A percentile compares a stretch with the other conserved stretches of the same genome.
These are phyloP conservation scores for Aspergillus oerlinghausenensis DNA, from an alignment of 2,329 filamentous ascomycete species.

Conservation along the genomic window DNA sequence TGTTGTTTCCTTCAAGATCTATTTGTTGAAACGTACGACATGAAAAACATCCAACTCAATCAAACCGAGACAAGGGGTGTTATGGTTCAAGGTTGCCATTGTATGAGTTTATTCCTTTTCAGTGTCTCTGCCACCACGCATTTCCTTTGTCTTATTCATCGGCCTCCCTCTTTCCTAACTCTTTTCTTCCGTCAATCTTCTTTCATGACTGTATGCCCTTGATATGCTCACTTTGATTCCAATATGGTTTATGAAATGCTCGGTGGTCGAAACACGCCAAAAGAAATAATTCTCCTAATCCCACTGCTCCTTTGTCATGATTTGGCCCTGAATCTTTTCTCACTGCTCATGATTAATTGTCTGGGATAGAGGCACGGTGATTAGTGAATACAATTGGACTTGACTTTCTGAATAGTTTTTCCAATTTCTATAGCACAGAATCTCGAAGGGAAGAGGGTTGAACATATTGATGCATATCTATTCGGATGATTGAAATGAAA, in stretches of 20 bases:
- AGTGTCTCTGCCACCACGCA: slow-evolving; percentile 4
- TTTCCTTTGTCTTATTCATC: slow-evolving; percentile 1
- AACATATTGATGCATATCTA: background rate
- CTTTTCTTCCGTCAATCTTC: background rate
- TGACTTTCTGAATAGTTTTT: background rate
- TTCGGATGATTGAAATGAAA: background rate
- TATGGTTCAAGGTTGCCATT: slow-evolving; percentile 8
- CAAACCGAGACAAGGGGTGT: slow-evolving; percentile 10
- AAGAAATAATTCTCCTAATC: slow-evolving; percentile 13
- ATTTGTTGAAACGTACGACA: slow-evolving; percentile 15
- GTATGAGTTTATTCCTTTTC: slow-evolving; percentile 3
- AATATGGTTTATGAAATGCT: slow-evolving; percentile 10
- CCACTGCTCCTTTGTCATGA: slow-evolving; percentile 10
- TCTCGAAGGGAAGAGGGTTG: background rate
- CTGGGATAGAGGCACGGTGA: slow-evolving; percentile 16
- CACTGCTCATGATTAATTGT: slow-evolving; percentile 22
- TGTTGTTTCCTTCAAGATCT: slow-evolving; percentile 10
- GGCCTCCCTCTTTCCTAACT: background rate
- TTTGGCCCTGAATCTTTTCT: slow-evolving; percentile 12
- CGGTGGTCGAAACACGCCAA: slow-evolving; percentile 1
- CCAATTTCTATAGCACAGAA: background rate
- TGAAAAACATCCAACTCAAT: slow-evolving; percentile 9
- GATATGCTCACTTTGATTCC: slow-evolving; percentile 9
- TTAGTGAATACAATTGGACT: slow-evolving; percentile 13
- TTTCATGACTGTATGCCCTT: background rate